Base-by-base conservation (phyloP, 2,329 filamentous ascomycete genomes). In the Nothophaeocryptopus gaeumannii region DNA sequence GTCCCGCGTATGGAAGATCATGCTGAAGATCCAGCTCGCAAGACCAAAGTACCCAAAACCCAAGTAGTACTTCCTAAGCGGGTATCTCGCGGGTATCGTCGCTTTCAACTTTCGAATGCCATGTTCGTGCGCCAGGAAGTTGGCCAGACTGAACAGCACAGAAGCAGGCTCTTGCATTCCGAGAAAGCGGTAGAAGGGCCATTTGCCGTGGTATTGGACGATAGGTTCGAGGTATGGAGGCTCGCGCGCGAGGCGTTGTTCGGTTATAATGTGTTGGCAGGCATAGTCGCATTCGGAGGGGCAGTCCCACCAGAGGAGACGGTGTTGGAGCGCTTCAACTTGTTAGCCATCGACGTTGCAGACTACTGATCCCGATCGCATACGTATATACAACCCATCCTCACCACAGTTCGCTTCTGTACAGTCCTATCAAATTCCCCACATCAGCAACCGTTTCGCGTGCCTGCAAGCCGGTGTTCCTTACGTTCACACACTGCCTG, bases 131-230 rank as follows among this genome's bases (percentile, higher is more conserved):
- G 91, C 92, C 60, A 85, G 80, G 64, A 93, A 85, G 77, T 99
- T 99, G 65, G 95, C 81, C 44, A 96, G 78, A 58, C 88, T 95
- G 78, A 96, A 99, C 65, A 96, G 76, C 59, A 97, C 92, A 43
- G 85, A 90, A 69, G 91, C 89, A 51, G 92, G 90, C 74, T 99
- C 93, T 74, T 99, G 93, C 76, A 96, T 86, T 69, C 93, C 93
- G 46, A 95, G 72, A 65, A 96, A 80, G 59, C 93, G 88, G 70
- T 85, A 78, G 74, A 99, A 99, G 34, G 93, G 93, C 93, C 93
- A 99, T 80, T 99, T 99, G 30, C 93, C 93, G 74, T 99, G 90
- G 77, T 91, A 99, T 73, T 99, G 93, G 49, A 92, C 85, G 42
- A 96, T 72, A 9, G 84, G 80, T 29, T 82, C 70, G 55, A 81